Evolutionary conservation across 2,329 filamentous ascomycete genomes (phyloP), one percentile per base, ranked within the genome.

Genomic region (Endocalyx cinctus): DNA sequence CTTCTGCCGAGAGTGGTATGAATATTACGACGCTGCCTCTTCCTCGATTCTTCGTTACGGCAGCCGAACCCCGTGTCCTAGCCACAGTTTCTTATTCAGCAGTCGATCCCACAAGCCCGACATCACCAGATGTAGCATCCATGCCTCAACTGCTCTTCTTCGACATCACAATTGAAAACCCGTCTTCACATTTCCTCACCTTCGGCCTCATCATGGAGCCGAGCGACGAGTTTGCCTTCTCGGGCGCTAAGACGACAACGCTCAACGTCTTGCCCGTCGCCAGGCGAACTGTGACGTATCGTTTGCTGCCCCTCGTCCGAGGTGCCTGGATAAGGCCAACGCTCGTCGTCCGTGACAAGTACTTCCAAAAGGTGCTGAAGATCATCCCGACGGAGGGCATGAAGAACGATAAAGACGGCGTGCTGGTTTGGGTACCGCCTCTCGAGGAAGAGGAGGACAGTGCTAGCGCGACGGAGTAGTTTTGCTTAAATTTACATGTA

Each of bases 131-230:
- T 67, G n/a, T n/a, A n/a, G 69, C 35, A 65, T 23, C 37, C 3
- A 30, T 42, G 7, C 42, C 46, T 5, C 52, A 47, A 10, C 51
- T 75, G 7, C 43, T 74, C 27, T 61, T 67, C 35, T 56, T 79
- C 11, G 63, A 71, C 26, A 55, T 77, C 54, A 87, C 79, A 4
- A 79, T 98, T 36, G 92, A 98, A 62, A 98, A 98, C 56, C 85
- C 89, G 0, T 96, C 90, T 1, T 84, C 81, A 57, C 92, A 98
- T 58, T 94, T 95, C 61, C 74, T 98, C 31, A 95, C 89, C 0
- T 98, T 98, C 62, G 88, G 86, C 18, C 61, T 97, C 30, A 79
- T 72, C 17, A 94, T 98, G 88, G 90, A 98, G 48, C 84, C 88
- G 3, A 90, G 79, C 55, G 87, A 94, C 44, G 77, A 87, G 33